phyloP scores from a whole-genome alignment of 345 rosid genomes.

The Trapa bicornis region DNA sequence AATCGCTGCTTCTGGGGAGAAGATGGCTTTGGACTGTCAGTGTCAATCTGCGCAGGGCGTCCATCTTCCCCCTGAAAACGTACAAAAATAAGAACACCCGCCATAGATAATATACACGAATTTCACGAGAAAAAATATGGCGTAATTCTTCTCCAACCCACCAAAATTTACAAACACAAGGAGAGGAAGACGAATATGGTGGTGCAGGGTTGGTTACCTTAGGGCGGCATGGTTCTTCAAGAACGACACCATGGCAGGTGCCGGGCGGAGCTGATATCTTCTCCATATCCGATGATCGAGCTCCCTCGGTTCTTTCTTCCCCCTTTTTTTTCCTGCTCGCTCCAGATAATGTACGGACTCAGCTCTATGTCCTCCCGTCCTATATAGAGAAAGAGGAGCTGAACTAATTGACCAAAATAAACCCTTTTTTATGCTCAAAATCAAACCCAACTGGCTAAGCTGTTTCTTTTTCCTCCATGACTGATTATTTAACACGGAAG shows the following conservation, averaged over 20 bases:
- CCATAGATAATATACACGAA: too few relatives aligned
- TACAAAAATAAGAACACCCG: not conserved
- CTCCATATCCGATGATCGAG: not conserved
- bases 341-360: not conserved
- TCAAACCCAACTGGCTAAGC: not conserved
- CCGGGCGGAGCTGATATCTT: not conserved
- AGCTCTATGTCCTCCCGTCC: not conserved
- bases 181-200: too few relatives aligned
- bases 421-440: not conserved
- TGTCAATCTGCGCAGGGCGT: slow-evolving; percentile 13
- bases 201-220: not conserved
- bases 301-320: too few relatives aligned
- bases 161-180: too few relatives aligned
- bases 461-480: not conserved
- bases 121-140: too few relatives aligned
- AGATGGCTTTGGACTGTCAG: slow-evolving; percentile 14
- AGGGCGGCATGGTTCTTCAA: not conserved
- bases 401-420: slow-evolving; percentile 1
- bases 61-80: slow-evolving; percentile 20
- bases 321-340: not conserved
- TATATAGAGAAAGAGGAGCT: slow-evolving; percentile 1
- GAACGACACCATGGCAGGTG: not conserved
- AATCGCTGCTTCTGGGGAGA: slow-evolving; percentile 14
- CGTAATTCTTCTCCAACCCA: too few relatives aligned
- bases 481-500: not conserved